Evolutionary conservation across 371 early-diverging fungal species (phyloP).

Genomic region (Apophysomyces elegans): DNA sequence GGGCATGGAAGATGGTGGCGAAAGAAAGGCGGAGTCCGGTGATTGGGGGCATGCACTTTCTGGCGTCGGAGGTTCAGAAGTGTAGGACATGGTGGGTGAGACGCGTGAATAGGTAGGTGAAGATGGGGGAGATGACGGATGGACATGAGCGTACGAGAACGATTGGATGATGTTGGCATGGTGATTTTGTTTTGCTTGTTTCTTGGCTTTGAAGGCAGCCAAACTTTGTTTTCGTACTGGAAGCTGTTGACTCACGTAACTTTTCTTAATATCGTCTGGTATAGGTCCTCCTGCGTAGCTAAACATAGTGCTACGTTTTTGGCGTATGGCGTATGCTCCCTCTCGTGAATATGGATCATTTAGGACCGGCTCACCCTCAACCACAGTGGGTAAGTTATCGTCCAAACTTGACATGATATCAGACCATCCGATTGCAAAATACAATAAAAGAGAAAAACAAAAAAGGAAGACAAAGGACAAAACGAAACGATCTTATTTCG

Average conservation of each 20-base stretch:
- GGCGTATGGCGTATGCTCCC: constrained; percentile 22
- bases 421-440: not conserved
- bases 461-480: not conserved
- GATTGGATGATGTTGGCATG: not conserved
- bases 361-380: constrained; percentile 6
- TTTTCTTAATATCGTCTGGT: constrained; percentile 40
- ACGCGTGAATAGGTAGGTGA: constrained; percentile 2
- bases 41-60: not conserved
- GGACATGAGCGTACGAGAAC: not conserved
- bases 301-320: not conserved
- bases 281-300: constrained; percentile 28
- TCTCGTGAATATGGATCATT: constrained; percentile 19
- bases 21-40: not conserved
- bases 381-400: constrained; percentile 1
- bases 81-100: not conserved
- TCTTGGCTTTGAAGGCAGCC: constrained; percentile 27
- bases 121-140: not conserved
- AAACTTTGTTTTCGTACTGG: constrained; percentile 52
- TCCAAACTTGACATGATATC: constrained; percentile 5
- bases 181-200: not conserved
- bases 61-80: constrained; percentile 2
- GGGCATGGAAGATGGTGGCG: constrained; percentile 1
- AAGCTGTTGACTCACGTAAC: constrained; percentile 45
- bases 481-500: constrained; percentile 7
- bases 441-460: not conserved